A percentile compares a stretch with the other conserved stretches of the same genome.
These are phyloP conservation scores for Cercospora janseana DNA, from an alignment of 2,329 filamentous ascomycete genomes.

Conservation along the genomic window DNA sequence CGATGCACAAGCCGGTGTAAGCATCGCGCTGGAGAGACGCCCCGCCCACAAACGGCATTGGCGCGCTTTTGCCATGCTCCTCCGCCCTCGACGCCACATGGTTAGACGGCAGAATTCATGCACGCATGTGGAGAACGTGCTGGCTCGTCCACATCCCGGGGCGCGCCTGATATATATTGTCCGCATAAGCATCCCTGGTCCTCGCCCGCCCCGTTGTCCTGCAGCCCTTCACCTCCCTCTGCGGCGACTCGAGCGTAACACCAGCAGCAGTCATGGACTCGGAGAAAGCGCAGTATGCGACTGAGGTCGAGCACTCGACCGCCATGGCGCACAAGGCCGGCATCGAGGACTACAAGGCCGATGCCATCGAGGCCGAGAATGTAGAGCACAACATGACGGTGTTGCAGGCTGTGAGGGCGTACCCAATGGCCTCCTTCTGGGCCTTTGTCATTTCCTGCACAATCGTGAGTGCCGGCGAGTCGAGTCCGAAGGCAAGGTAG, in stretches of 20 bases:
- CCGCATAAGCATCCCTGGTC: constrained; percentile 2
- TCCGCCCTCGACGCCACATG: constrained; percentile 4
- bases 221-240: not conserved
- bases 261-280: constrained; percentile 2
- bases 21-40: constrained; percentile 2
- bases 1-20: not conserved
- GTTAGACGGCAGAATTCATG: constrained; percentile 6
- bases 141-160: constrained; percentile 5
- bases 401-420: constrained; percentile 50
- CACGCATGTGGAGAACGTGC: not conserved
- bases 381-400: constrained; percentile 53
- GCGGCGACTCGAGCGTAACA: not conserved
- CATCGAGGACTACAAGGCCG: constrained; percentile 48
- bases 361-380: constrained; percentile 59
- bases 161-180: not conserved
- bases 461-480: constrained; percentile 47
- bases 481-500: constrained; percentile 13
- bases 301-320: constrained; percentile 9
- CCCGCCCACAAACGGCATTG: not conserved
- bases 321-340: constrained; percentile 21
- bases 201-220: not conserved
- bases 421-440: constrained; percentile 56
- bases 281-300: constrained; percentile 1
- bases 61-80: constrained; percentile 6
- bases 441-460: constrained; percentile 57